Percentiles rank a stretch among this genome's conserved stretches.
phyloP scores from a whole-genome alignment of 2,329 filamentous ascomycete genomes.

The Stagonosporopsis rhizophila region DNA sequence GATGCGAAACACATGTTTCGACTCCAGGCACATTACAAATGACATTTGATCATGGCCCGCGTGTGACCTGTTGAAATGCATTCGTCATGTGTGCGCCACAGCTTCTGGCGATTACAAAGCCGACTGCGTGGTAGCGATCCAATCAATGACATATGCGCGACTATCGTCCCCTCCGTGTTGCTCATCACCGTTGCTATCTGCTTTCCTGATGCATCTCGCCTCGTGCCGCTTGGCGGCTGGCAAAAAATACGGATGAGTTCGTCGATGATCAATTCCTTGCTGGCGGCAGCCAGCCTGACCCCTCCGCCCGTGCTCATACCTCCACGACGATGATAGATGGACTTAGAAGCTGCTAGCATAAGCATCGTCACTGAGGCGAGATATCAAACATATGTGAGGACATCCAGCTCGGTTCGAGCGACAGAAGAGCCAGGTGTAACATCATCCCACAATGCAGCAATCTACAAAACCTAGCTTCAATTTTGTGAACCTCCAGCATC shows the following conservation, averaged over 20 bases:
- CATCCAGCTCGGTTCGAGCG: not conserved
- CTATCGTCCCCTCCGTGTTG: not conserved
- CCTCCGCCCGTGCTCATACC: constrained; percentile 10
- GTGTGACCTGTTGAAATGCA: not conserved
- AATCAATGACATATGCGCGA: not conserved
- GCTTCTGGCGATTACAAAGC: constrained; percentile 1
- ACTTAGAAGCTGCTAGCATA: constrained; percentile 15
- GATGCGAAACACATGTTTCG: not conserved
- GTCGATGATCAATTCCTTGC: constrained; percentile 8
- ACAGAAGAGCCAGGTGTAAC: not conserved
- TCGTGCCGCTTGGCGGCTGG: not conserved
- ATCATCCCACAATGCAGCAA: constrained; percentile 28
- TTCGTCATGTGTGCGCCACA: not conserved
- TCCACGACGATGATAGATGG: constrained; percentile 6
- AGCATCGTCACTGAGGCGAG: not conserved
- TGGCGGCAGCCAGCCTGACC: constrained; percentile 12
- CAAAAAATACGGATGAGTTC: not conserved
- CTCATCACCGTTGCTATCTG: not conserved
- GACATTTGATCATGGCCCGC: no score
- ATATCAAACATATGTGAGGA: constrained; percentile 7
- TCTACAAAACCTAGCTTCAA: constrained; percentile 37
- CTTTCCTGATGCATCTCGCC: not conserved
- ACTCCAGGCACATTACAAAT: not conserved
- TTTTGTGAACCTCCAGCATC: constrained; percentile 43
- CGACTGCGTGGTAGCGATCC: not conserved